Percentiles rank a stretch among this genome's conserved stretches.
phyloP scores from a whole-genome alignment of 768 basidiomycete genomes.

The Chalciporus sphaerocephalus region DNA sequence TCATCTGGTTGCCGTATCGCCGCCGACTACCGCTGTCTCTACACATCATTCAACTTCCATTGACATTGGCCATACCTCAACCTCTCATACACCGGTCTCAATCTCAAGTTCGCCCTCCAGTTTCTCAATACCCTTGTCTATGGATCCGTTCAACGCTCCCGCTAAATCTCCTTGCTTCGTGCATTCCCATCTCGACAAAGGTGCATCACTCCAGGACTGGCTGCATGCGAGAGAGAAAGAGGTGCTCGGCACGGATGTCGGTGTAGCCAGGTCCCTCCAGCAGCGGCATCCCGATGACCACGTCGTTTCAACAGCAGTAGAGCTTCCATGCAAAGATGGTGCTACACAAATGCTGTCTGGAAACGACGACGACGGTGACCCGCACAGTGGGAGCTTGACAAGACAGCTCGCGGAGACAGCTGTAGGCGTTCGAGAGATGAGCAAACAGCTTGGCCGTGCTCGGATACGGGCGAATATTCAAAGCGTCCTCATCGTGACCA shows the following conservation, averaged over 20 bases:
- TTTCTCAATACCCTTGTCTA: constrained; percentile 24
- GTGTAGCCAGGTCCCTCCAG: constrained; percentile 49
- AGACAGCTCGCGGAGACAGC: constrained; percentile 95
- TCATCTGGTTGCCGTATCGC: constrained; percentile 12
- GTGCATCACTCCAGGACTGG: constrained; percentile 75
- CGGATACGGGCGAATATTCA: constrained; percentile 89
- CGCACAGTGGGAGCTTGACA: constrained; percentile 74
- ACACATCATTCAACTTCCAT: constrained; percentile 17
- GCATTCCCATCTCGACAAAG: constrained; percentile 85
- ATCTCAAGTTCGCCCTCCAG: constrained; percentile 29
- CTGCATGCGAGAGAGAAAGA: constrained; percentile 39
- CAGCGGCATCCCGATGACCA: constrained; percentile 12
- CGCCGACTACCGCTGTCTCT: constrained; percentile 17
- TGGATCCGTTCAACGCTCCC: constrained; percentile 23
- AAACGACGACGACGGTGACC: constrained; percentile 61
- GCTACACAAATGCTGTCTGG: constrained; percentile 14
- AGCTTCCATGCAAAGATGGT: constrained; percentile 16
- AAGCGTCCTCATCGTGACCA: constrained; percentile 91
- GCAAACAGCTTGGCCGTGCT: constrained; percentile 94
- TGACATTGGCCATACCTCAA: too few relatives aligned
- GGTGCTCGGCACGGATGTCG: constrained; percentile 36
- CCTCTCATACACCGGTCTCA: constrained; percentile 14
- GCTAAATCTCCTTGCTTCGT: constrained; percentile 82
- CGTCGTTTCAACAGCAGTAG: constrained; percentile 8
- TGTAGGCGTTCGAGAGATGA: constrained; percentile 96